These are phyloP conservation scores for Castanospermum australe DNA, from an alignment of 306 rosid species.

Conservation along the genomic window DNA sequence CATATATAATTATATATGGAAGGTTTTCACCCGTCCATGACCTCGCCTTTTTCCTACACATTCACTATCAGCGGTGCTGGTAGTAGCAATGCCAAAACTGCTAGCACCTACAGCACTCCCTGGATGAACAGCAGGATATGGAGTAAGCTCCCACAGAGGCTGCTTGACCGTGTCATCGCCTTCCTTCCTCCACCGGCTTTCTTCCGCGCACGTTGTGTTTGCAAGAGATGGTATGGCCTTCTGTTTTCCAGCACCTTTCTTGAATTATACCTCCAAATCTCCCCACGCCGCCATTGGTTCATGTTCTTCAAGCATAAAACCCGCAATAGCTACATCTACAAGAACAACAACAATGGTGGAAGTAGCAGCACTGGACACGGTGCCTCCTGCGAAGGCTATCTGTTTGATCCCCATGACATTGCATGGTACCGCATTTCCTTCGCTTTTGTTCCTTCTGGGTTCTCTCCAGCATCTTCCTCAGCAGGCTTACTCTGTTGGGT, in stretches of 20 bases:
- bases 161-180: constrained; percentile 76
- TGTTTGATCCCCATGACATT: constrained; percentile 76
- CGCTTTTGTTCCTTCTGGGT: constrained; percentile 62
- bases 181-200: constrained; percentile 89
- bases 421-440: constrained; percentile 74
- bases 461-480: constrained; percentile 79
- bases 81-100: constrained; percentile 4
- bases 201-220: constrained; percentile 79
- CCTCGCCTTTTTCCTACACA: constrained; percentile 63
- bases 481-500: constrained; percentile 76
- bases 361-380: neutral
- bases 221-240: constrained; percentile 86
- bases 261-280: constrained; percentile 66
- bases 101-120: constrained; percentile 28
- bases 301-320: constrained; percentile 73
- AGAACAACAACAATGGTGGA: constrained; percentile 25
- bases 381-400: constrained; percentile 55
- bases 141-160: constrained; percentile 78
- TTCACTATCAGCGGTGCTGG: constrained; percentile 35
- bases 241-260: constrained; percentile 68
- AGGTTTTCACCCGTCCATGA: constrained; percentile 54
- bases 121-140: constrained; percentile 89
- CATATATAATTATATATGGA: constrained; percentile 43
- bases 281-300: constrained; percentile 73
- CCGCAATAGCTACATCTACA: constrained; percentile 51